Evolutionary conservation across 2,329 filamentous ascomycete genomes (phyloP).

Genomic region (Aspergillus sp.): DNA sequence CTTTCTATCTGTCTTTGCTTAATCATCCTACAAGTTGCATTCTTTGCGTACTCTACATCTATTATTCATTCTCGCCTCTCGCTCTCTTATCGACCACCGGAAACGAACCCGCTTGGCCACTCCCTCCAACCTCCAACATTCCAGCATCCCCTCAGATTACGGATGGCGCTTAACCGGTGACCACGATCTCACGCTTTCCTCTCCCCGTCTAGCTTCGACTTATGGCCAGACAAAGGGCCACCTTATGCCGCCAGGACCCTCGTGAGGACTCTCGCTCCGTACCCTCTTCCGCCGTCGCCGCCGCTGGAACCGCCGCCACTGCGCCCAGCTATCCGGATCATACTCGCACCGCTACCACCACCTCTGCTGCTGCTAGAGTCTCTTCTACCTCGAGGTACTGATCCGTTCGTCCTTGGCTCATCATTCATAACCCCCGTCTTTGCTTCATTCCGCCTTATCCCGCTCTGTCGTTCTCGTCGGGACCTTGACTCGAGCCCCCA

Average conservation of each 20-base stretch:
- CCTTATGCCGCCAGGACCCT: conserved; percentile 38
- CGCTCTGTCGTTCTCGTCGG: background rate
- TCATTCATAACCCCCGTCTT: conserved; percentile 1
- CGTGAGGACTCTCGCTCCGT: conserved; percentile 31
- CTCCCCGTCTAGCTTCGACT: conserved; percentile 26
- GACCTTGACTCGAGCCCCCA: background rate
- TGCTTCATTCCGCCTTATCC: background rate
- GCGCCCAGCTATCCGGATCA: conserved; percentile 4
- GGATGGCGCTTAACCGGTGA: conserved; percentile 40
- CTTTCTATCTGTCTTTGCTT: background rate
- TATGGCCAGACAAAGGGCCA: conserved; percentile 44
- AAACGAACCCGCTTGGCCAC: conserved; percentile 3
- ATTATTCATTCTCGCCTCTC: background rate
- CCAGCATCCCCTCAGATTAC: conserved; percentile 16
- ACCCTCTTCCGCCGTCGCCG: conserved; percentile 18
- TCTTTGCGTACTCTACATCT: background rate
- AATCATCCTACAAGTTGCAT: background rate
- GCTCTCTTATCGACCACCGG: background rate
- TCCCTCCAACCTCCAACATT: conserved; percentile 16
- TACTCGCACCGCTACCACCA: conserved; percentile 11
- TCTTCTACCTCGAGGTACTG: conserved; percentile 32
- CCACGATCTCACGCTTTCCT: conserved; percentile 24
- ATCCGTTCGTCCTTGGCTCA: conserved; percentile 1
- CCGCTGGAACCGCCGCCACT: conserved; percentile 22
- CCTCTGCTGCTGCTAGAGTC: conserved; percentile 20